Evolutionary conservation across 345 rosid species (phyloP), one percentile per base, ranked within the genome.

Genomic region (Zanthoxylum bungeanum): DNA sequence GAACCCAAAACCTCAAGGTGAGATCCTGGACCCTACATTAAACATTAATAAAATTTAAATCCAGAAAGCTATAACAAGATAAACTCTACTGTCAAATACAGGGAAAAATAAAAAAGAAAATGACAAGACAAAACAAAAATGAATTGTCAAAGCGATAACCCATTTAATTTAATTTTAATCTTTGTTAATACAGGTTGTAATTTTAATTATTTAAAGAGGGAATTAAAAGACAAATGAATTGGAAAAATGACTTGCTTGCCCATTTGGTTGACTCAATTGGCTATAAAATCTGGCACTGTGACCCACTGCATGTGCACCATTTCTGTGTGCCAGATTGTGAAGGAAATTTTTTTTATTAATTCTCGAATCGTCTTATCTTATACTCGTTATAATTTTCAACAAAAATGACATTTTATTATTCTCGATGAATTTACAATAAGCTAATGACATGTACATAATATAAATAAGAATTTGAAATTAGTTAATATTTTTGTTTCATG

Each of bases 241-340:
- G 7, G 28, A 36, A 67, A 34, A 11, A n/a, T 21, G 25, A 55
- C 36, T 31, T 44, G 57, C 22, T 46, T 46, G 31, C 46, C 39
- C 14, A 46, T 57, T 28, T 21, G 44, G 66, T 59, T 70, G 66
- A 59, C 64, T 60, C 46, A 57, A 42, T 31, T 69, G 55, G 61
- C 55, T 30, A 42, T n/a, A 57, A 69, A 28, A 27, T 40, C 4
- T 42, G 56, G 65, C 44, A 27, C 19, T 28, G 2, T 44, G 66
- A 44, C 73, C 66, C 21, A 70, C 56, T 70, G 10, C 73, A 59
- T 70, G 73, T 70, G 73, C 73, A 10, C 52, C 73, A 69, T 58
- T 56, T n/a, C n/a, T 58, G 73, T 39, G 1, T 68, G 25, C 37
- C 61, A 27, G 52, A 40, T 55, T 55, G 53, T 40, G 63, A 68